A percentile compares a stretch with the other conserved stretches of the same genome.
phyloP scores from a whole-genome alignment of 83 land plant species.

The Diphasiastrum complanatum region DNA sequence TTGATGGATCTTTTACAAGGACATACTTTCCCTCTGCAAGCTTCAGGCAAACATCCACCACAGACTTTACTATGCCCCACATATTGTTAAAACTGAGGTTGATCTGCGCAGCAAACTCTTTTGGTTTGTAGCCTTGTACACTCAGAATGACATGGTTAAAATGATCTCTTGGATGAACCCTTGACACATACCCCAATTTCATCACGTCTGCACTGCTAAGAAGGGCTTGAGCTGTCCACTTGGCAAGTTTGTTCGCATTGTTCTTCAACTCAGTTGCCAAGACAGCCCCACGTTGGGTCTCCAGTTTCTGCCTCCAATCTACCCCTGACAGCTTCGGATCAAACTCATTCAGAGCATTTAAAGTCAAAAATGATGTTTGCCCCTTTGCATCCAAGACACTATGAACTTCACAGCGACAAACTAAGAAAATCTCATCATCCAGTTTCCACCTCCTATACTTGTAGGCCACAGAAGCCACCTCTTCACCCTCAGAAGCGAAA shows the following conservation, averaged over 20 bases:
- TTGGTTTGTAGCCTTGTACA: slow-evolving; percentile 83
- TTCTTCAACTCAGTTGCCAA: slow-evolving; percentile 92
- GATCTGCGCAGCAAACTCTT: slow-evolving; percentile 73
- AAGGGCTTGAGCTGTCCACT: slow-evolving; percentile 94
- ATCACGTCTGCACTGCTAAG: slow-evolving; percentile 80
- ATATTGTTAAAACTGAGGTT: slow-evolving; percentile 75
- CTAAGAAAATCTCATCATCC: slow-evolving; percentile 64
- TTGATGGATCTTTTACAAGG: slow-evolving; percentile 77
- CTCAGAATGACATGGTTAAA: slow-evolving; percentile 75
- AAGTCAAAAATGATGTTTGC: slow-evolving; percentile 50
- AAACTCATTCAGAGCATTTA: slow-evolving; percentile 91
- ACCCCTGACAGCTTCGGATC: slow-evolving; percentile 87
- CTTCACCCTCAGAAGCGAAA: slow-evolving; percentile 84
- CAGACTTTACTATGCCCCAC: slow-evolving; percentile 91
- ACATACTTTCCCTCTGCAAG: slow-evolving; percentile 85
- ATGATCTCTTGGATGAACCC: slow-evolving; percentile 82
- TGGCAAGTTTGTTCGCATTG: slow-evolving; percentile 90
- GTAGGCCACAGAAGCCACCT: slow-evolving; percentile 84
- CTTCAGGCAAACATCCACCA: slow-evolving; percentile 85
- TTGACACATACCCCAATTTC: slow-evolving; percentile 92
- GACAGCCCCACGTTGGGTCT: slow-evolving; percentile 90
- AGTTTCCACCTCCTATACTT: slow-evolving; percentile 90
- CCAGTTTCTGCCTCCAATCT: slow-evolving; percentile 95
- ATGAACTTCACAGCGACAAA: slow-evolving; percentile 86
- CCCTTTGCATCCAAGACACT: slow-evolving; percentile 72